A percentile compares a stretch with the other conserved stretches of the same genome.
These are phyloP conservation scores for Lentinula lateritia DNA, from an alignment of 768 basidiomycete genomes.

Conservation along the genomic window DNA sequence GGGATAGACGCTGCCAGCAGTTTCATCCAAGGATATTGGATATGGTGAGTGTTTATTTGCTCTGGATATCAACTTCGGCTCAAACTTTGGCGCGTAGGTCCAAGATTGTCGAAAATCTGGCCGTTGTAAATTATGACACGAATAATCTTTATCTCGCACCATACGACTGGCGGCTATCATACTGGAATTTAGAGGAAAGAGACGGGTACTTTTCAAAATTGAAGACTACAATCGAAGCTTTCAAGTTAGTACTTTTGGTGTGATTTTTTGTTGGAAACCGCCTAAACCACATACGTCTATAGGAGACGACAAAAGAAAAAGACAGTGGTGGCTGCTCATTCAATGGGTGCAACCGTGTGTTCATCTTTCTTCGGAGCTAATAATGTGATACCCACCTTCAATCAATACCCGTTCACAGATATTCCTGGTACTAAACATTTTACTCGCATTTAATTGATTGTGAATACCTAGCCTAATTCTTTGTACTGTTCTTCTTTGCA, in stretches of 20 bases:
- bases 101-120: conserved; percentile 92
- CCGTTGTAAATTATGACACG: conserved; percentile 88
- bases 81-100: conserved; percentile 42
- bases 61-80: background rate
- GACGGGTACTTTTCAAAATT: conserved; percentile 86
- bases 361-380: background rate
- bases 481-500: conserved; percentile 22
- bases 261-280: background rate
- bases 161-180: conserved; percentile 90
- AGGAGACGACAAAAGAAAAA: conserved; percentile 71
- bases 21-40: conserved; percentile 91
- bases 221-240: conserved; percentile 76
- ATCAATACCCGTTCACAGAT: conserved; percentile 24
- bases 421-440: conserved; percentile 32
- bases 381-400: background rate
- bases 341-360: conserved; percentile 78
- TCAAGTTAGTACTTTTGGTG: conserved; percentile 42
- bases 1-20: conserved; percentile 87
- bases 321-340: conserved; percentile 79
- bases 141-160: conserved; percentile 81
- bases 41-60: conserved; percentile 52
- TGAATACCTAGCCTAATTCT: conserved; percentile 1
- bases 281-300: background rate
- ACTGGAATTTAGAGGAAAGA: conserved; percentile 78
- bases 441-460: background rate